These are phyloP conservation scores for Elongisporangium prolatum DNA, from an alignment of 352 stramenopile genomes.

Conservation along the genomic window DNA sequence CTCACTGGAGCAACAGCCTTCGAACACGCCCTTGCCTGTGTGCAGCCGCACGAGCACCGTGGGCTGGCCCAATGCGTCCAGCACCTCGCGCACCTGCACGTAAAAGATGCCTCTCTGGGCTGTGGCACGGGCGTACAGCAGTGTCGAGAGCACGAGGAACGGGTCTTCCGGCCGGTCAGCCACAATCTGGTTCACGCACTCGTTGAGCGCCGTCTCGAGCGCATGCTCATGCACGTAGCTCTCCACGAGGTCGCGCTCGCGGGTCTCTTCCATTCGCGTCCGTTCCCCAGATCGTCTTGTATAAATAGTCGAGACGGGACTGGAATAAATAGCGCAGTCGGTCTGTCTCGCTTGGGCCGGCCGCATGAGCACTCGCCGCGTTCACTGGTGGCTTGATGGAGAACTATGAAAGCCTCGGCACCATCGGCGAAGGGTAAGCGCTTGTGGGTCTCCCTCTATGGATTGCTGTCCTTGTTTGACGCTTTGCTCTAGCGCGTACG, in stretches of 20 bases:
- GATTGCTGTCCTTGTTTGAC: no score
- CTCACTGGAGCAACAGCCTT: slow-evolving; percentile 36
- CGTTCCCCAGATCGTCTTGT: slow-evolving; percentile 17
- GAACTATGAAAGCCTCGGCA: slow-evolving; percentile 86
- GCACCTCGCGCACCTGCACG: slow-evolving; percentile 49
- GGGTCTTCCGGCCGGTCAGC: slow-evolving; percentile 56
- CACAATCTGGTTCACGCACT: slow-evolving; percentile 71
- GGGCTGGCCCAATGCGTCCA: slow-evolving; percentile 30
- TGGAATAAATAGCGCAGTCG: no score
- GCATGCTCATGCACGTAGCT: slow-evolving; percentile 65
- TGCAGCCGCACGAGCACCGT: slow-evolving; percentile 54
- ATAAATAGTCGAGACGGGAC: background rate
- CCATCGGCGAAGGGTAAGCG: slow-evolving; percentile 80
- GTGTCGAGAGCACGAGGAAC: slow-evolving; percentile 59
- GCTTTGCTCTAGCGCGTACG: slow-evolving; percentile 64
- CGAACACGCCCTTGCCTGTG: slow-evolving; percentile 65
- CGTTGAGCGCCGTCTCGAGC: slow-evolving; percentile 62
- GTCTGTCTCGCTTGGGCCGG: slow-evolving; percentile 1
- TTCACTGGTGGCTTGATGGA: slow-evolving; percentile 43
- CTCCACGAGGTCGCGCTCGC: slow-evolving; percentile 72
- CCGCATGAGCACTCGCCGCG: slow-evolving; percentile 3
- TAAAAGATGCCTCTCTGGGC: slow-evolving; percentile 63
- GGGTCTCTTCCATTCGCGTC: slow-evolving; percentile 16
- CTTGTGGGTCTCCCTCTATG: background rate
- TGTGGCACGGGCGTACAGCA: slow-evolving; percentile 55